Base-by-base conservation (phyloP, 2,329 filamentous ascomycete genomes). In the Epichloe brachyelytri region DNA sequence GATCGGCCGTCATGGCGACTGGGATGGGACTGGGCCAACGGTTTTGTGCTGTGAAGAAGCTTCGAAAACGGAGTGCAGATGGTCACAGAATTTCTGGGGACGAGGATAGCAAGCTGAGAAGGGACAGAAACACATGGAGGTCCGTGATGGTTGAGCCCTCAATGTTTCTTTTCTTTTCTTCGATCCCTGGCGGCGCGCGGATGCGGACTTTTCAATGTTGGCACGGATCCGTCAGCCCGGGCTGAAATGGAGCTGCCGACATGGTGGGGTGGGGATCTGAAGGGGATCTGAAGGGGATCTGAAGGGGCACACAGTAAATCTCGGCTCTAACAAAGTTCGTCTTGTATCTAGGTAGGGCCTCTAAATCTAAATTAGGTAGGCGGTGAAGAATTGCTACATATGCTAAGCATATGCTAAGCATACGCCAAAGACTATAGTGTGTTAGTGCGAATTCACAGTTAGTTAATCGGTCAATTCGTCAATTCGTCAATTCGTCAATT, bases 1-100 rank as follows among this genome's bases (percentile, higher is more conserved):
- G 37, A n/a, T 59, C 54, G 53, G 62, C 53, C 49, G 60, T 57
- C 62, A 65, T 65, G 53, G 36, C 36, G 20, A 33, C 6, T n/a
- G 20, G 14, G 17, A 12, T 10, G 26, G 7, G 26, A 30, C 26
- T 30, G 26, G 3, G 30, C 38, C 38, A 39, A 38, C 37, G 14
- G n/a, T n/a, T 38, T n/a, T 30, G 30, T 38, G 37, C 37, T 15
- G 14, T n/a, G 12, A n/a, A 15, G 7, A 38, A 5, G 37, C n/a
- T 3, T 38, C 37, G n/a, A 38, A n/a, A 8, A 12, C 40, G 40
- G 12, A 43, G 17, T 19, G 40, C 40, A 43, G 20, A 15, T 10
- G 40, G 2, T 11, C n/a, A 17, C 15, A 17, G 38, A n/a, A 19
- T 40, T 2, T 2, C 26, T 43, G 17, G 33, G 46, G 39, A 20